These are phyloP conservation scores for Takakia lepidozioides DNA, from an alignment of 225 moss, liverwort and hornwort genomes.

Conservation along the genomic window DNA sequence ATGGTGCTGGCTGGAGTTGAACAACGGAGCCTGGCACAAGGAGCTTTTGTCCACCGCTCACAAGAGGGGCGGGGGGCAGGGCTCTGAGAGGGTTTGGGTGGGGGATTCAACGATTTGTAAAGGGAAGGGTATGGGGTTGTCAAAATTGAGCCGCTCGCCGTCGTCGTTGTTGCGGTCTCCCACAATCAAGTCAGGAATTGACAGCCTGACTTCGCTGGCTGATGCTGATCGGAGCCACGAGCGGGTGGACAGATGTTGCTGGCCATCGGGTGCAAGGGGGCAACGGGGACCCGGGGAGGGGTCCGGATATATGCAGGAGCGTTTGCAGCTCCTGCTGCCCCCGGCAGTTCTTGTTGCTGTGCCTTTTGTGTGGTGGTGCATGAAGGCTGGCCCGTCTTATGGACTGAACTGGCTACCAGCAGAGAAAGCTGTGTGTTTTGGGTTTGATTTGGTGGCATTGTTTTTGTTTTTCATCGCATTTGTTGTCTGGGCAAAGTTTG, in stretches of 20 bases:
- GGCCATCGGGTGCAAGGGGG: slow-evolving; percentile 32
- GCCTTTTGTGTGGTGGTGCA: slow-evolving; percentile 89
- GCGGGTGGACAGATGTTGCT: slow-evolving; percentile 25
- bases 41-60: too few relatives aligned
- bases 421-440: slow-evolving; percentile 69
- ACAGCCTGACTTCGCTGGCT: slow-evolving; percentile 65
- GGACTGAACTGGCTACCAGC: slow-evolving; percentile 52
- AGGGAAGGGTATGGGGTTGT: slow-evolving; percentile 38
- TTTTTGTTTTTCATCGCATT: slow-evolving; percentile 74
- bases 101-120: too few relatives aligned
- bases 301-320: slow-evolving; percentile 34
- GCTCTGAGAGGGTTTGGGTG: too few relatives aligned
- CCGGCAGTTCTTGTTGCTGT: slow-evolving; percentile 67
- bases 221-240: slow-evolving; percentile 66
- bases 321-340: slow-evolving; percentile 68
- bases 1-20: too few relatives aligned
- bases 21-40: too few relatives aligned
- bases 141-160: slow-evolving; percentile 82
- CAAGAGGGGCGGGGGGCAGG: too few relatives aligned
- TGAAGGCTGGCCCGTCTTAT: slow-evolving; percentile 67
- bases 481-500: slow-evolving; percentile 64
- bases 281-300: slow-evolving; percentile 23
- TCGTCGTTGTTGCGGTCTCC: slow-evolving; percentile 77
- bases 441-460: slow-evolving; percentile 75
- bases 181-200: slow-evolving; percentile 81